Conservation (phyloP, 2,329 filamentous ascomycete species). For the Tolypocladium nubicola region DNA sequence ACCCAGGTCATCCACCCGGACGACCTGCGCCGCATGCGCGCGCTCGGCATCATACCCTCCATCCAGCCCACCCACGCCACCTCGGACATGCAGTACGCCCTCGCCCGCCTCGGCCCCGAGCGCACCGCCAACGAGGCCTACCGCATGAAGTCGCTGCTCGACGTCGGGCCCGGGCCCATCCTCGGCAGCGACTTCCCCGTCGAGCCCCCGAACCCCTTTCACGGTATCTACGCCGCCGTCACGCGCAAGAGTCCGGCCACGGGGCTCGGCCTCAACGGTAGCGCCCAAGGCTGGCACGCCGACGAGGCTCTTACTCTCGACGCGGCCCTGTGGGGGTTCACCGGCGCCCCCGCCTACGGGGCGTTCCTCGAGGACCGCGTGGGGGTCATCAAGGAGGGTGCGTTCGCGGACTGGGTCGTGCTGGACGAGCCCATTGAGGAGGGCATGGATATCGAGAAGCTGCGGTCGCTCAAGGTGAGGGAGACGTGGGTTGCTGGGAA, state of each 20-base stretch:
- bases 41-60: slow-evolving; percentile 53
- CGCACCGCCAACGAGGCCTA: slow-evolving; percentile 50
- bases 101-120: slow-evolving; percentile 43
- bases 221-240: slow-evolving; percentile 59
- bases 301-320: slow-evolving; percentile 48
- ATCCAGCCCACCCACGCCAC: slow-evolving; percentile 66
- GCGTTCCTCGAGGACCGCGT: slow-evolving; percentile 48
- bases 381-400: slow-evolving; percentile 48
- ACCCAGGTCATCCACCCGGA: slow-evolving; percentile 57
- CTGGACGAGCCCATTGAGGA: slow-evolving; percentile 48
- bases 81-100: slow-evolving; percentile 59
- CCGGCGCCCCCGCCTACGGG: slow-evolving; percentile 45
- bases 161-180: slow-evolving; percentile 38
- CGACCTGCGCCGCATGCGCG: slow-evolving; percentile 49
- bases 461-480: slow-evolving; percentile 43
- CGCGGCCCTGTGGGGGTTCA: slow-evolving; percentile 53
- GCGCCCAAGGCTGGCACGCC: slow-evolving; percentile 43
- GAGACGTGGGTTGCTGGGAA: slow-evolving; percentile 60
- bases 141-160: slow-evolving; percentile 52
- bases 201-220: slow-evolving; percentile 56
- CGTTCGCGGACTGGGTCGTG: slow-evolving; percentile 63
- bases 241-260: slow-evolving; percentile 49
- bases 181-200: slow-evolving; percentile 65
- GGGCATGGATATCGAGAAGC: slow-evolving; percentile 34
- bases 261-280: slow-evolving; percentile 36